These are phyloP conservation scores for Dictyophora rubrovolvata DNA, from an alignment of 768 basidiomycete species.

Conservation along the genomic window DNA sequence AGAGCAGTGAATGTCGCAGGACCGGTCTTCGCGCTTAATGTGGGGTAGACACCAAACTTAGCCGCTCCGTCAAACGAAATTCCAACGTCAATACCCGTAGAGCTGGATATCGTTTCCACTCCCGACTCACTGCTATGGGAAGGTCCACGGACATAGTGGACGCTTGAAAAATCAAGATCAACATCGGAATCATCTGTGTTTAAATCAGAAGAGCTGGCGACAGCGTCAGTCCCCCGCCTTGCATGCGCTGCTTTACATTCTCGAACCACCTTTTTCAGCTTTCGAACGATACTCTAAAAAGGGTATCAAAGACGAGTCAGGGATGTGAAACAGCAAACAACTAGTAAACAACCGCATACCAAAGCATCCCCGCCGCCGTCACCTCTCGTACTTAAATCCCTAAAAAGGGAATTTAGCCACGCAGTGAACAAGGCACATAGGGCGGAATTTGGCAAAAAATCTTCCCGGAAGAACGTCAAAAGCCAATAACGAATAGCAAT, in stretches of 20 bases:
- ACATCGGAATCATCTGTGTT: slow-evolving; percentile 57
- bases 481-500: slow-evolving; percentile 88
- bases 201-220: slow-evolving; percentile 10
- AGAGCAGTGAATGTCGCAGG: background rate
- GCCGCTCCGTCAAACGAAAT: background rate
- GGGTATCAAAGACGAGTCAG: background rate
- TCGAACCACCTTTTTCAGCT: slow-evolving; percentile 73
- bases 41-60: background rate
- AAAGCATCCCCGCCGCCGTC: slow-evolving; percentile 47
- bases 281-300: slow-evolving; percentile 63
- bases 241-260: slow-evolving; percentile 67
- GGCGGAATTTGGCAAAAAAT: slow-evolving; percentile 76
- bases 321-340: background rate
- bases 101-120: background rate
- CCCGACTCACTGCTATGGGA: background rate
- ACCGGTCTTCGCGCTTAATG: background rate
- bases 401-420: slow-evolving; percentile 72
- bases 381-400: slow-evolving; percentile 59
- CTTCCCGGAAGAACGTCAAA: slow-evolving; percentile 79
- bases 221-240: slow-evolving; percentile 18
- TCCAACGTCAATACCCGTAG: slow-evolving; percentile 5
- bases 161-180: slow-evolving; percentile 65
- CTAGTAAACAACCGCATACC: slow-evolving; percentile 34
- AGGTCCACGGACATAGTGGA: slow-evolving; percentile 25
- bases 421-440: slow-evolving; percentile 60